phyloP scores from a whole-genome alignment of 164 flowering plant genomes.

The Vitis amurensis region DNA sequence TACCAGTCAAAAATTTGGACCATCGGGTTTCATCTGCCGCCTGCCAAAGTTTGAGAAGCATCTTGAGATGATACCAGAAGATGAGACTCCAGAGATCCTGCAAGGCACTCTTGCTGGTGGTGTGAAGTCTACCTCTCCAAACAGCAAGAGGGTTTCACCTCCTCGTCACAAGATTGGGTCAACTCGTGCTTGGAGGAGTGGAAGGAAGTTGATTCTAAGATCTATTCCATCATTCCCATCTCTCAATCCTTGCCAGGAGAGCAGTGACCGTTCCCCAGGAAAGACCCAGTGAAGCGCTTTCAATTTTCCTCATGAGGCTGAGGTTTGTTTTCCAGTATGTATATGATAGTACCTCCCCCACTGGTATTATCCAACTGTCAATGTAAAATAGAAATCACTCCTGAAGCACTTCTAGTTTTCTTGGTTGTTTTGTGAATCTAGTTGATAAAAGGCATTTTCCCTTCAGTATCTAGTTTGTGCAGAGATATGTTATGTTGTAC shows the following conservation, averaged over 20 bases:
- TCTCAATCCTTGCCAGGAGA: constrained; percentile 11
- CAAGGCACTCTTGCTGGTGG: not conserved
- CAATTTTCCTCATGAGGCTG: not conserved
- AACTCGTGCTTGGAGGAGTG: constrained; percentile 7
- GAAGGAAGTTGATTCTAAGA: constrained; percentile 27
- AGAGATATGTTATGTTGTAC: not conserved
- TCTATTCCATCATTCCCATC: constrained; percentile 33
- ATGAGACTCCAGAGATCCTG: constrained; percentile 14
- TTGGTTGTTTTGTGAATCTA: too few species aligned
- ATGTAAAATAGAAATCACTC: too few species aligned
- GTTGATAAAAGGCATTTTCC: too few species aligned
- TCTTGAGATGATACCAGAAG: constrained; percentile 10
- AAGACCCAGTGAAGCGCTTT: not conserved
- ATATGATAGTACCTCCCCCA: too few species aligned
- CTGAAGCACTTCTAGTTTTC: too few species aligned
- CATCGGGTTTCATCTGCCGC: not conserved
- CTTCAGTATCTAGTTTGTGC: too few species aligned
- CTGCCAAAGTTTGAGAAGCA: constrained; percentile 9
- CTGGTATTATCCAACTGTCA: too few species aligned
- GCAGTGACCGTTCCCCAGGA: not conserved
- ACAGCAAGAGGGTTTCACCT: constrained; percentile 30
- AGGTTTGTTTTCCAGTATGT: not conserved
- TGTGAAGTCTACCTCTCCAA: constrained; percentile 26
- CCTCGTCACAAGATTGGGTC: constrained; percentile 21
- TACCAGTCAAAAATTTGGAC: constrained; percentile 4